Evolutionary conservation across 495 filamentous ascomycete species (phyloP), one percentile per base, ranked within the genome.

Genomic region (Filosporella fistucella): DNA sequence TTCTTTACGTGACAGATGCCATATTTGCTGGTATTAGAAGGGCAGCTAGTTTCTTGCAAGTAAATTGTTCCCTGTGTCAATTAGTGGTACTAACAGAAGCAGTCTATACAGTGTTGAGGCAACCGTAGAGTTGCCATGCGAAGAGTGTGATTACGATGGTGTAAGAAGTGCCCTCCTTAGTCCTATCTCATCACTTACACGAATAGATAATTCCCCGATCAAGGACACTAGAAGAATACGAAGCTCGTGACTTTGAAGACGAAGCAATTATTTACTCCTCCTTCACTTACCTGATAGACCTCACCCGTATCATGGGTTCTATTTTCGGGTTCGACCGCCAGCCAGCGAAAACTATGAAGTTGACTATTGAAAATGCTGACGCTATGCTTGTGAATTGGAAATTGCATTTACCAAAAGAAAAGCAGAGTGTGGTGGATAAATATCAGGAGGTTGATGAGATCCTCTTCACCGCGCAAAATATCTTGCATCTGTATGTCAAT

Each of bases 381-480:
- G 73, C 79, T 7, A 75, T 75, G 32, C 77, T 89, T 25, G 76
- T 78, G 17, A 86, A 80, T 59, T 87, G 84, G 79, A 67, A 73
- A 20, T 74, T 85, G 42, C 77, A 85, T 53, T 70, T 89, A 0
- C 85, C 86, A 1, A 71, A 72, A 28, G 75, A 69, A 40, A 88
- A 88, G 58, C 71, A 73, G 40, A 76, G 82, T 40, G 68, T 87
- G 11, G 64, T 86, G 34, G 74, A 79, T 16, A 68, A 74, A n/a
- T 75, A 81, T 44, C 68, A 73, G 13, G 67, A 74, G 12, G 72
- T 84, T 5, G 84, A 89, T 48, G 78, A 87, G 60, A 74, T 89
- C 57, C 76, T 89, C 54, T 88, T 88, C 63, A 81, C 86, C 56
- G 82, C 82, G n/a, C 77, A 78, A 44, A 81, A 80, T 72, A 66